Evolutionary conservation across 768 basidiomycete species (phyloP).

Genomic region (Pulveroboletus ravenelii): DNA sequence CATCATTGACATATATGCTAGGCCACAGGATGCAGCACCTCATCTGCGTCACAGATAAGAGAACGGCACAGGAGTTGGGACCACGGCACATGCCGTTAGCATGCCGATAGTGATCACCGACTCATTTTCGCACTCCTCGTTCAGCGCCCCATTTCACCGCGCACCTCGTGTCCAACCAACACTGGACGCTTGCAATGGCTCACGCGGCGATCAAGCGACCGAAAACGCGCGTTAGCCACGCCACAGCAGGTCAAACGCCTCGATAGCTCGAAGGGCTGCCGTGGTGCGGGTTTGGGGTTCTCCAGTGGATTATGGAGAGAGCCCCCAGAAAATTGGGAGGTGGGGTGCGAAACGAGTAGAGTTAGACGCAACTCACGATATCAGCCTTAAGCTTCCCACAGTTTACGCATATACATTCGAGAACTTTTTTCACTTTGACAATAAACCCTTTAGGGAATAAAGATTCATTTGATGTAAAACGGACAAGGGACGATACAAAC

Average conservation of each 20-base stretch:
- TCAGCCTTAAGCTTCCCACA: slow-evolving; percentile 98
- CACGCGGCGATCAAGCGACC: slow-evolving; percentile 92
- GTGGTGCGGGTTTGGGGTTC: slow-evolving; percentile 93
- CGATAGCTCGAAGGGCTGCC: slow-evolving; percentile 69
- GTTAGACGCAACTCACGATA: slow-evolving; percentile 83
- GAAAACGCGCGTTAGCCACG: slow-evolving; percentile 80
- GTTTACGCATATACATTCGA: slow-evolving; percentile 98
- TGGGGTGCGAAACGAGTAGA: slow-evolving; percentile 89
- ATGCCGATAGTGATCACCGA: slow-evolving; percentile 16
- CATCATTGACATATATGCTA: slow-evolving; percentile 56
- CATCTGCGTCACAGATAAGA: slow-evolving; percentile 68
- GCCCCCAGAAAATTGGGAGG: slow-evolving; percentile 98
- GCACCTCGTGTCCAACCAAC: slow-evolving; percentile 82
- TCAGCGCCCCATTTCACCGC: slow-evolving; percentile 98
- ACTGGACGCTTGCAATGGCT: slow-evolving; percentile 61
- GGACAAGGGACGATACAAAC: slow-evolving; percentile 42
- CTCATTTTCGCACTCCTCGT: slow-evolving; percentile 81
- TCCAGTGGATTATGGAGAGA: slow-evolving; percentile 83
- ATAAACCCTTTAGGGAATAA: slow-evolving; percentile 66
- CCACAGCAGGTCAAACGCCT: slow-evolving; percentile 79
- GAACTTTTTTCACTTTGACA: slow-evolving; percentile 98
- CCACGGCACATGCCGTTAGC: slow-evolving; percentile 25
- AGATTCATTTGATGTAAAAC: background rate
- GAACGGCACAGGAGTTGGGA: slow-evolving; percentile 32
- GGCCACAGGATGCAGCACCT: slow-evolving; percentile 43